Evolutionary conservation across 108 stramenopile species (phyloP).

Genomic region (Skeletonema potamos): DNA sequence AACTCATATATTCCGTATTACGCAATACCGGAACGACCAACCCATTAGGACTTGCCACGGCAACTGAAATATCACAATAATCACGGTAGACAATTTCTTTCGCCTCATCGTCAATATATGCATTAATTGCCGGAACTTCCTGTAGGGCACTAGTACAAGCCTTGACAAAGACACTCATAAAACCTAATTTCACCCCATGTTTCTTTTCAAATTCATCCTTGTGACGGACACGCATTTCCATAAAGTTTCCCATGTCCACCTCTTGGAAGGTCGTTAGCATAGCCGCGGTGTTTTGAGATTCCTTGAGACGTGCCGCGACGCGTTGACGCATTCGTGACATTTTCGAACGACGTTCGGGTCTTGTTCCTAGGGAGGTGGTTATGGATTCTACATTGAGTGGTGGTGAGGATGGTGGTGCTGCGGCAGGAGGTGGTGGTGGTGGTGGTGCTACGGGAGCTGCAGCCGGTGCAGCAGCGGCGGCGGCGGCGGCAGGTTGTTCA

Average conservation of each 20-base stretch:
- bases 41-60: conserved; percentile 95
- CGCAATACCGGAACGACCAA: conserved; percentile 98
- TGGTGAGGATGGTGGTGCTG: conserved; percentile 47
- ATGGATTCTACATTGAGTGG: conserved; percentile 45
- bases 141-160: conserved; percentile 92
- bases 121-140: conserved; percentile 98
- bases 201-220: conserved; percentile 96
- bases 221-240: conserved; percentile 94
- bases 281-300: conserved; percentile 98
- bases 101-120: conserved; percentile 96
- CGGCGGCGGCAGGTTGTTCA: conserved; percentile 32
- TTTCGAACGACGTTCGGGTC: conserved; percentile 96
- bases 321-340: conserved; percentile 99
- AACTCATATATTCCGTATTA: conserved; percentile 96
- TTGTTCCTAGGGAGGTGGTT: conserved; percentile 58
- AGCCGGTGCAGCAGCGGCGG: conserved; percentile 44
- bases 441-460: conserved; percentile 27
- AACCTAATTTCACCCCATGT: conserved; percentile 98
- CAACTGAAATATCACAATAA: conserved; percentile 97
- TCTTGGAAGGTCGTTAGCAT: conserved; percentile 99
- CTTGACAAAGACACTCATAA: conserved; percentile 98
- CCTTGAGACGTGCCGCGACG: conserved; percentile 96
- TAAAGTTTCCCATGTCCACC: conserved; percentile 96
- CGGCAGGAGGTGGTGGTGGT: conserved; percentile 34
- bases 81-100: conserved; percentile 99